Evolutionary conservation across 768 basidiomycete species (phyloP), one percentile per base, ranked within the genome.

Genomic region (Arthromyces matolae): DNA sequence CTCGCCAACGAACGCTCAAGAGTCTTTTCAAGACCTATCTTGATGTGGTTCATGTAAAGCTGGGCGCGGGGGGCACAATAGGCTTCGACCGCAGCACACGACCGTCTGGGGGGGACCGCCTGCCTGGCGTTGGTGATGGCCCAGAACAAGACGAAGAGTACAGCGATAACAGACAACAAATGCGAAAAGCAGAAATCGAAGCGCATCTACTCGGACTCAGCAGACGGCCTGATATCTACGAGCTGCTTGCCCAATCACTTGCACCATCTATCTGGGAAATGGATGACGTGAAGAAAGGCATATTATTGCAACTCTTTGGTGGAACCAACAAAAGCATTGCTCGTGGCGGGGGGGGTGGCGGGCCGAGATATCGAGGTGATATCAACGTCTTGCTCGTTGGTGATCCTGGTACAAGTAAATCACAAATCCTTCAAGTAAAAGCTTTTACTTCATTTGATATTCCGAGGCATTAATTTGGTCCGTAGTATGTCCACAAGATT

Each of bases 221-320:
- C 58, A 66, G 76, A 53, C 69, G 80, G 46, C 80, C 81, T 14
- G 93, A 96, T 64, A 71, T 98, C 23, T 98, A 98, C 63, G 90
- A 92, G 1, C 70, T 89, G 22, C 75, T 98, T 5, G 71, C 93
- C 7, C 74, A 86, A 14, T 91, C 87, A 2, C 77, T 99, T 46
- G 95, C 94, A 1, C 96, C 96, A 13, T 89, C 85, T 27, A 96
- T 99, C 55, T 98, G 91, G 85, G 89, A 92, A 64, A 87, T 98
- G 89, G 94, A 98, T 20, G 96, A 99, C 62, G 93, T 98, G 50
- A 99, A 99, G 73, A 97, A 98, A 72, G 96, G 96, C 0, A 96
- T 98, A 44, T 64, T 99, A 49, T 71, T 99, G 25, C 95, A 98
- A 65, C 68, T 99, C 20, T 98, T 99, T 66, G 96, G 96, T 3